These are phyloP conservation scores for Mycosphaerella sp. DNA, from an alignment of 2,329 filamentous ascomycete species.

Conservation along the genomic window DNA sequence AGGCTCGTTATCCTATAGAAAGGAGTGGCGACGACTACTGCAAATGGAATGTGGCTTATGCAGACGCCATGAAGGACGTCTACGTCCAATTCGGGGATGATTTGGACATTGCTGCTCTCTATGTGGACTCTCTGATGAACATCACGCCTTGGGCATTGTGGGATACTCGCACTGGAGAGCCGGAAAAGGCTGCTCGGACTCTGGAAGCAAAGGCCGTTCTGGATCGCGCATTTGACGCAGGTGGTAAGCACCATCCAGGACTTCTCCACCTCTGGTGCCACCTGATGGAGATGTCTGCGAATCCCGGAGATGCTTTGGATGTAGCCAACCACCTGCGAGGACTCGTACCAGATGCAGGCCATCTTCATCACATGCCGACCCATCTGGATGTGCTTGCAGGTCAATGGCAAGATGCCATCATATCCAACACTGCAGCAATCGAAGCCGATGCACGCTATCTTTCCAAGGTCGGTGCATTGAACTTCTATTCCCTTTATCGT, in stretches of 20 bases:
- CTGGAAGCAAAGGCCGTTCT: slow-evolving; percentile 54
- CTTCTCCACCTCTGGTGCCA: slow-evolving; percentile 71
- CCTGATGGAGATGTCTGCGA: slow-evolving; percentile 67
- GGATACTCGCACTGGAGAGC: slow-evolving; percentile 54
- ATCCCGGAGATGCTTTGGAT: slow-evolving; percentile 56
- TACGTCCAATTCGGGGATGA: slow-evolving; percentile 50
- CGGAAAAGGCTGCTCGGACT: slow-evolving; percentile 50
- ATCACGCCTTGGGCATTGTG: slow-evolving; percentile 59
- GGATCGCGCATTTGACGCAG: slow-evolving; percentile 50
- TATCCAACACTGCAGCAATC: slow-evolving; percentile 61
- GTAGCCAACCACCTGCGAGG: slow-evolving; percentile 57
- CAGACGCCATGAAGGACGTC: slow-evolving; percentile 53
- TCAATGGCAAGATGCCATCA: slow-evolving; percentile 58
- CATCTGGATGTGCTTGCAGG: slow-evolving; percentile 70
- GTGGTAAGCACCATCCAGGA: slow-evolving; percentile 56
- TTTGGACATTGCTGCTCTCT: slow-evolving; percentile 58
- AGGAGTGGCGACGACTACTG: slow-evolving; percentile 51
- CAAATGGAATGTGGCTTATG: slow-evolving; percentile 54
- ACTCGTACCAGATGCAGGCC: slow-evolving; percentile 62
- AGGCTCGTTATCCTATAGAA: slow-evolving; percentile 48
- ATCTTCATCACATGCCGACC: slow-evolving; percentile 69
- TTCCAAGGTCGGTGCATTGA: slow-evolving; percentile 51
- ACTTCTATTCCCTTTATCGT: slow-evolving; percentile 73
- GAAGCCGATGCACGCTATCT: slow-evolving; percentile 62
- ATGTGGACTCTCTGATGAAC: slow-evolving; percentile 60